Conservation (phyloP, 208 protist species). For the Trypanosomatidae sp. region DNA sequence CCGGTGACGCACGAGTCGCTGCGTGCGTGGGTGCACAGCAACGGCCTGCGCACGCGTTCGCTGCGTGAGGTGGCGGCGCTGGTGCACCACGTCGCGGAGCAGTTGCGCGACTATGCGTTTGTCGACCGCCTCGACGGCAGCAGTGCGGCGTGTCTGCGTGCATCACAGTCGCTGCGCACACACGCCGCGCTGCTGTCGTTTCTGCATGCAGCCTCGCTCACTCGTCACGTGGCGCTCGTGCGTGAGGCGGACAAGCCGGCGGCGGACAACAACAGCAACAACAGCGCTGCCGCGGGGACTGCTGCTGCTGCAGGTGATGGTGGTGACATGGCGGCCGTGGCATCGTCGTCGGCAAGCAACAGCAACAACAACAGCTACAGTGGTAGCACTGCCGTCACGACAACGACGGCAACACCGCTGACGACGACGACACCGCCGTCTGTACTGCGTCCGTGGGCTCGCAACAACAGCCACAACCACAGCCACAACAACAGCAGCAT, state of each 20-base stretch:
- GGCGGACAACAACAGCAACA: slow-evolving; percentile 16
- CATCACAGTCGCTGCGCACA: slow-evolving; percentile 18
- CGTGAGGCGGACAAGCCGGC: slow-evolving; percentile 52
- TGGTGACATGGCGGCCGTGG: not conserved
- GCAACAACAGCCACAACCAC: too few relatives aligned
- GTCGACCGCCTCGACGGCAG: slow-evolving; percentile 47
- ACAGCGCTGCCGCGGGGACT: not conserved
- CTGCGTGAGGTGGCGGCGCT: slow-evolving; percentile 46
- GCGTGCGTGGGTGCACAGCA: slow-evolving; percentile 39
- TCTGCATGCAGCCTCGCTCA: slow-evolving; percentile 35
- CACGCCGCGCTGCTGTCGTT: slow-evolving; percentile 65
- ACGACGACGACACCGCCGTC: not conserved
- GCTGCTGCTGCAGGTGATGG: not conserved
- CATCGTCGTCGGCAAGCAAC: too few relatives aligned
- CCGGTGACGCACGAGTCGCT: slow-evolving; percentile 17
- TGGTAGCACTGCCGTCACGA: too few relatives aligned
- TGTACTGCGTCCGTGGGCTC: too few relatives aligned
- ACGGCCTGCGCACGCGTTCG: too few relatives aligned
- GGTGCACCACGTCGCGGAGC: slow-evolving; percentile 47
- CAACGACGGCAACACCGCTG: not conserved
- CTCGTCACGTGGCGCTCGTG: slow-evolving; percentile 50
- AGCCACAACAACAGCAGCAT: too few relatives aligned
- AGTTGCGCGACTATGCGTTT: slow-evolving; percentile 77
- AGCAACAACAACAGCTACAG: too few relatives aligned
- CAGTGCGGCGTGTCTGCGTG: slow-evolving; percentile 9